phyloP scores from a whole-genome alignment of 306 rosid species.

The Trichosanthes truncata region DNA sequence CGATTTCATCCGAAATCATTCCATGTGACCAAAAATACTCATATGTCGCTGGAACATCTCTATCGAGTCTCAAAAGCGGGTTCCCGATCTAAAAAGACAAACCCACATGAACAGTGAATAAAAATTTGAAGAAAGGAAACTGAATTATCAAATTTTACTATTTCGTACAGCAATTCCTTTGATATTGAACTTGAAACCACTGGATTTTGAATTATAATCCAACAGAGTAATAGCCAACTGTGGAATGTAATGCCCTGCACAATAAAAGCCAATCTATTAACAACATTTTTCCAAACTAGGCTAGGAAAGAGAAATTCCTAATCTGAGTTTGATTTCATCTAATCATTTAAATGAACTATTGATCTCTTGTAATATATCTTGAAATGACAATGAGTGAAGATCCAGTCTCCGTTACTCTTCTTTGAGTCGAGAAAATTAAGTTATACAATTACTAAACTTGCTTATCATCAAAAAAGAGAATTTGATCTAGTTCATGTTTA shows the following conservation, averaged over 20 bases:
- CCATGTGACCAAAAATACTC: slow-evolving; percentile 95
- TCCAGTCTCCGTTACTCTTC: background rate
- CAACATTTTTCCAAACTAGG: background rate
- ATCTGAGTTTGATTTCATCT: background rate
- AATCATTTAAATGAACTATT: background rate
- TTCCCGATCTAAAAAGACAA: slow-evolving; percentile 57
- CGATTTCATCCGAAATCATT: slow-evolving; percentile 86
- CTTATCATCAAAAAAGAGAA: background rate
- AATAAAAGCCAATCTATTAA: background rate
- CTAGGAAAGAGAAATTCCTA: background rate
- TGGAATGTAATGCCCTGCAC: slow-evolving; percentile 84
- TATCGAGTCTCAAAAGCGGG: slow-evolving; percentile 66
- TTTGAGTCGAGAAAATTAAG: background rate
- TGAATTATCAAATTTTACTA: background rate
- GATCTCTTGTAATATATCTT: background rate
- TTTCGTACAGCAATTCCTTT: slow-evolving; percentile 84
- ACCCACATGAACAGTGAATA: background rate
- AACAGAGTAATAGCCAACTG: slow-evolving; percentile 60
- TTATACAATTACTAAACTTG: background rate
- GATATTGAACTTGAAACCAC: slow-evolving; percentile 70
- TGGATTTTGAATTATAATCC: slow-evolving; percentile 61
- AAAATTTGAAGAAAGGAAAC: background rate
- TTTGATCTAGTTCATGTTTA: background rate
- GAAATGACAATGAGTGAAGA: background rate
- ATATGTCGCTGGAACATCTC: slow-evolving; percentile 59